Evolutionary conservation across 164 flowering plant species (phyloP).

Genomic region (Umbellularia californica): DNA sequence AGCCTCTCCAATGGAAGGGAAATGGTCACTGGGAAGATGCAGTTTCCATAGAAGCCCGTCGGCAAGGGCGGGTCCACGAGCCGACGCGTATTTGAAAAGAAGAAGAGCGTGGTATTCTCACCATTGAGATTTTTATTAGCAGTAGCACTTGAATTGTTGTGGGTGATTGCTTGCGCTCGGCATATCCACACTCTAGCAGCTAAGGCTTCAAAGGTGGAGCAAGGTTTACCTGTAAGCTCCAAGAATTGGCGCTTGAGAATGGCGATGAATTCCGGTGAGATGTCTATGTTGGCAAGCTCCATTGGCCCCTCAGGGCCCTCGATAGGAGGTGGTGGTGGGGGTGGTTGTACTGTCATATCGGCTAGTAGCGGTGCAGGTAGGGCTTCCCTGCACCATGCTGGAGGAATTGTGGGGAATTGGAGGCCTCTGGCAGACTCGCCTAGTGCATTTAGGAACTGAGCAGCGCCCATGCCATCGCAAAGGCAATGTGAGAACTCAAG

Average conservation of each 20-base stretch:
- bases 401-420: slow-evolving; percentile 22
- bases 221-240: slow-evolving; percentile 27
- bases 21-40: slow-evolving; percentile 58
- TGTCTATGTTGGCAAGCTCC: slow-evolving; percentile 43
- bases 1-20: slow-evolving; percentile 22
- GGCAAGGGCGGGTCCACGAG: slow-evolving; percentile 50
- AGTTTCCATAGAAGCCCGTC: slow-evolving; percentile 61
- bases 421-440: slow-evolving; percentile 56
- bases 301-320: not conserved
- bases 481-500: slow-evolving; percentile 56
- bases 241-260: slow-evolving; percentile 38
- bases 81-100: slow-evolving; percentile 55
- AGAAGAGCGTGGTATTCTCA: slow-evolving; percentile 36
- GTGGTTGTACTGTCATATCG: slow-evolving; percentile 10
- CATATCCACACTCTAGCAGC: slow-evolving; percentile 50
- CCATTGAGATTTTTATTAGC: not conserved
- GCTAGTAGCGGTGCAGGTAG: slow-evolving; percentile 16
- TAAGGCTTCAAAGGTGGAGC: slow-evolving; percentile 58
- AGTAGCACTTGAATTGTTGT: too few species aligned
- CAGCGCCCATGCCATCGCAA: slow-evolving; percentile 73
- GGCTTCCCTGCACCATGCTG: slow-evolving; percentile 53
- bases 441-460: slow-evolving; percentile 58
- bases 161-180: slow-evolving; percentile 33
- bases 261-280: slow-evolving; percentile 32
- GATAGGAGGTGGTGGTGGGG: slow-evolving; percentile 32